phyloP scores from a whole-genome alignment of 1,139 yeast genomes.

The Taphrina communis region DNA sequence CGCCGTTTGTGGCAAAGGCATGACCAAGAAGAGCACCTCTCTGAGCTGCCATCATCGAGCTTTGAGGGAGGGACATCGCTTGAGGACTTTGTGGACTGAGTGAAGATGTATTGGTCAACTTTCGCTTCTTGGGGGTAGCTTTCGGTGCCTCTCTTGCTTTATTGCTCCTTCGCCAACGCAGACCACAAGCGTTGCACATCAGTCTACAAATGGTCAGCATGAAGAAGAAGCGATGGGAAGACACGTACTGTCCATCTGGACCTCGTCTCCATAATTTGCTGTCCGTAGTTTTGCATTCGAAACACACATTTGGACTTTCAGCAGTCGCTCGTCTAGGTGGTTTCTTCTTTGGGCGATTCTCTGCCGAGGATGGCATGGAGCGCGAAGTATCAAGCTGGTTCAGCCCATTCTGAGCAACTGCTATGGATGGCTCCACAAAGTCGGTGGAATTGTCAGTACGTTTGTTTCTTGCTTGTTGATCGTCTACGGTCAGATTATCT shows the following conservation, averaged over 20 bases:
- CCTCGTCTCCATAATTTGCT: slow-evolving; percentile 32
- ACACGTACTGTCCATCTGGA: slow-evolving; percentile 29
- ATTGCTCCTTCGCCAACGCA: slow-evolving; percentile 24
- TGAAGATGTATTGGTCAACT: slow-evolving; percentile 13
- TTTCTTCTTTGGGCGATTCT: slow-evolving; percentile 27
- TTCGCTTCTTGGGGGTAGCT: slow-evolving; percentile 20
- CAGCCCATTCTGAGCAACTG: slow-evolving; percentile 10
- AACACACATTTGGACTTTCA: slow-evolving; percentile 32
- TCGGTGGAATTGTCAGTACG: neutral
- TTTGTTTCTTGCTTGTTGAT: neutral
- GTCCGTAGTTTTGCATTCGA: slow-evolving; percentile 31
- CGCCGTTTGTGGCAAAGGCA: slow-evolving; percentile 8
- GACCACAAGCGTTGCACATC: slow-evolving; percentile 35
- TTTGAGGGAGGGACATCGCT: slow-evolving; percentile 24
- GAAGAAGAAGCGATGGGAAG: neutral
- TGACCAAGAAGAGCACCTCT: slow-evolving; percentile 11
- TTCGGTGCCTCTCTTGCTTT: slow-evolving; percentile 19
- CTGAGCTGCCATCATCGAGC: slow-evolving; percentile 32
- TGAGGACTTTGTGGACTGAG: slow-evolving; percentile 30
- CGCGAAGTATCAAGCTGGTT: neutral
- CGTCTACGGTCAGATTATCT: neutral
- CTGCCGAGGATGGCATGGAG: slow-evolving; percentile 2
- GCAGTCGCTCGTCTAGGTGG: slow-evolving; percentile 30
- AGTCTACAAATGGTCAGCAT: slow-evolving; percentile 2
- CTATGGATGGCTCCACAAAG: slow-evolving; percentile 14